These are phyloP conservation scores for Sporodiniella umbellata DNA, from an alignment of 371 early-diverging fungal species.

Conservation along the genomic window DNA sequence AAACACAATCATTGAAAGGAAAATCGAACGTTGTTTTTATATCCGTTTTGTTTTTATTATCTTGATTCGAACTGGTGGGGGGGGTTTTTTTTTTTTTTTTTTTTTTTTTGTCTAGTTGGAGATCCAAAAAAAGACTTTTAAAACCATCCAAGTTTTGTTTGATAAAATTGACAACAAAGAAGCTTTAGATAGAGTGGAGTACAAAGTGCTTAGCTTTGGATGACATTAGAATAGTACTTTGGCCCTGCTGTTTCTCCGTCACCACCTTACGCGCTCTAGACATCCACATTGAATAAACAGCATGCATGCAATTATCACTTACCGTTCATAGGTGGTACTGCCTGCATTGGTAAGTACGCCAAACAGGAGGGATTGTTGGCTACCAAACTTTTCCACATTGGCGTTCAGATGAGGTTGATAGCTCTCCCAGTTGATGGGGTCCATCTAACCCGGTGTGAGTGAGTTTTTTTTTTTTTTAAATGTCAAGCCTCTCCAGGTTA, in stretches of 20 bases:
- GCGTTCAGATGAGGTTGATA: slow-evolving; percentile 43
- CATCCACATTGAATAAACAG: neutral
- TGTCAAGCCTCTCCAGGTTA: too few species aligned
- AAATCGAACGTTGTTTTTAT: too few species aligned
- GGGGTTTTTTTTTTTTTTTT: too few species aligned
- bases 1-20: too few species aligned
- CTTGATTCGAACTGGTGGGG: too few species aligned
- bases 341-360: slow-evolving; percentile 45
- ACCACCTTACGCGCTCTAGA: slow-evolving; percentile 13
- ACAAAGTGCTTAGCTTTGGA: neutral
- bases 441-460: slow-evolving; percentile 55
- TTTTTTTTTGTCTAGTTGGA: too few species aligned
- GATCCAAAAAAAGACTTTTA: too few species aligned
- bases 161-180: too few species aligned
- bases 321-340: slow-evolving; percentile 42
- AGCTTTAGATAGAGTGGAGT: neutral
- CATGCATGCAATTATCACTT: slow-evolving; percentile 1
- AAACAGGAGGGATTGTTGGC: slow-evolving; percentile 44
- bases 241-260: slow-evolving; percentile 21
- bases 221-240: slow-evolving; percentile 7
- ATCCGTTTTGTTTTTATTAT: too few species aligned
- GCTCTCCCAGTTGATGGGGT: slow-evolving; percentile 54
- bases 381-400: slow-evolving; percentile 46
- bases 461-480: too few species aligned
- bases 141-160: too few species aligned